Evolutionary conservation across 2,329 filamentous ascomycete species (phyloP).

Genomic region (Colletotrichum sp.): DNA sequence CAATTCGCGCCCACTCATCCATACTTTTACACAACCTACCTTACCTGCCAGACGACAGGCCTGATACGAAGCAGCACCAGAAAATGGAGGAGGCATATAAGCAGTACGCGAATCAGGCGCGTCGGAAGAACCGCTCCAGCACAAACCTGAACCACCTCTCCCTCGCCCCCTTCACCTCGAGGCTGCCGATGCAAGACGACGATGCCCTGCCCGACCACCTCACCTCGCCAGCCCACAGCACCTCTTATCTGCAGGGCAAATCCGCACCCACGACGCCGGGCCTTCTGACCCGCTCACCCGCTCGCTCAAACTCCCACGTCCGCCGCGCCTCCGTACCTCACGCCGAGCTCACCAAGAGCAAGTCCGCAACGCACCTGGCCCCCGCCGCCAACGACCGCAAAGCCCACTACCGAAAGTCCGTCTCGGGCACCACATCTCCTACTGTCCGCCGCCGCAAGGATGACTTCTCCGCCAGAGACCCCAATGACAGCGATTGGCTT

Average conservation of each 20-base stretch:
- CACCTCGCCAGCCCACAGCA: slow-evolving; percentile 37
- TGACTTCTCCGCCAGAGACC: slow-evolving; percentile 30
- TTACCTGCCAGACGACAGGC: neutral
- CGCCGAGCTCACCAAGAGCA: slow-evolving; percentile 60
- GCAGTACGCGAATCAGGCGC: slow-evolving; percentile 61
- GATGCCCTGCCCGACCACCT: slow-evolving; percentile 48
- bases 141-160: slow-evolving; percentile 65
- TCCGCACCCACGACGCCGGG: slow-evolving; percentile 70
- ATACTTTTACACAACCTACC: neutral
- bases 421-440: slow-evolving; percentile 36
- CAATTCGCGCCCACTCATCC: neutral
- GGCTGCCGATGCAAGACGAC: slow-evolving; percentile 61
- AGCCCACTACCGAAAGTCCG: slow-evolving; percentile 26
- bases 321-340: slow-evolving; percentile 44
- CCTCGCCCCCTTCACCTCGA: slow-evolving; percentile 68
- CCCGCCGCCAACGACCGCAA: slow-evolving; percentile 22
- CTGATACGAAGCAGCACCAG: slow-evolving; percentile 2
- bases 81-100: slow-evolving; percentile 65
- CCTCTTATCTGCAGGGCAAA: slow-evolving; percentile 65
- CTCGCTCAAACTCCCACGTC: slow-evolving; percentile 51
- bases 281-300: slow-evolving; percentile 63
- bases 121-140: slow-evolving; percentile 63
- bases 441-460: slow-evolving; percentile 19
- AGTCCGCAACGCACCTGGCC: slow-evolving; percentile 64
- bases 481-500: slow-evolving; percentile 67